Evolutionary conservation across 192 early-diverging fungal genomes (phyloP), one percentile per base, ranked within the genome.

Genomic region (Funneliformis geosporum): DNA sequence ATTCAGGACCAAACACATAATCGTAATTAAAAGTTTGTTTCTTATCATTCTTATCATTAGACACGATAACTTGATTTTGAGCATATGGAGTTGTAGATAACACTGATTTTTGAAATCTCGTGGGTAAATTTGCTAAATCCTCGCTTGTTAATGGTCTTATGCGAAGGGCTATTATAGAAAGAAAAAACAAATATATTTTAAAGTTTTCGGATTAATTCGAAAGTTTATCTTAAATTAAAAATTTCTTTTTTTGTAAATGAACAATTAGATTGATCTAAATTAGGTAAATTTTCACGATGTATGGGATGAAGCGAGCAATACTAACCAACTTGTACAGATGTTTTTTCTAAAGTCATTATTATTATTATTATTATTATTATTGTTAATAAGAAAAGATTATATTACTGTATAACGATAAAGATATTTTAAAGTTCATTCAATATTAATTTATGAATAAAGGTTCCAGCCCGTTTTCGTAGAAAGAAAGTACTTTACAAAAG

Each of bases 1-100:
- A 79, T 5, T 86, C 82, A 0, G 89, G 80, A 7, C 89, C 91
- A 83, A 92, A 95, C 27, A 89, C 89, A 60, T 90, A 79, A 80
- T 95, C 94, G 72, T 90, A 95, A 66, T 80, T 84, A 80, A 91
- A 92, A 23, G 80, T 64, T 55, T 79, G 62, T 46, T 62, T 75
- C 59, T 75, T 75, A 14, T 75, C 73, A 40, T 62, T 75, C 59
- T 75, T 75, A 14, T 75, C 73, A 40, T 14, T 25, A 8, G 40
- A 0, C 10, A 75, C 60, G 10, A 62, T 61, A 18, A 75, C 59
- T 39, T 60, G 50, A 61, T 75, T 75, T n/a, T 59, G 73, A n/a
- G 62, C 27, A 12, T 64, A 14, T 64, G 73, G 60, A 8, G 50
- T 18, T 12, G 59, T 61, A 11, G 50, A 21, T 60, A 75, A 25